phyloP scores from a whole-genome alignment of 176 grass and related monocot species.

The Areca catechu region DNA sequence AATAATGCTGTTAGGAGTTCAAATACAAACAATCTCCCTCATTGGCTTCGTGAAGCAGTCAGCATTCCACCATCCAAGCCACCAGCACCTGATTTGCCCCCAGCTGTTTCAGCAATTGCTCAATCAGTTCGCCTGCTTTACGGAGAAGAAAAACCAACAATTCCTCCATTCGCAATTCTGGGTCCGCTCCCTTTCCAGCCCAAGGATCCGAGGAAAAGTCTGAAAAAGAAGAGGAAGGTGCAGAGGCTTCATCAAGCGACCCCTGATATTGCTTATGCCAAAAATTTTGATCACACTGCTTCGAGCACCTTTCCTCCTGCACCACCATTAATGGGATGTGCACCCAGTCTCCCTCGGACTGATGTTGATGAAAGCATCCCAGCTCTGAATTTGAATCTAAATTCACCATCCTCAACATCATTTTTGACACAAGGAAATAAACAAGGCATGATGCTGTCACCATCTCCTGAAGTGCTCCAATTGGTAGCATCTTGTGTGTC shows the following conservation, averaged over 20 bases:
- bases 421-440: constrained; percentile 16
- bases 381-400: constrained; percentile 38
- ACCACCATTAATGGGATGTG: constrained; percentile 17
- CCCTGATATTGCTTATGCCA: constrained; percentile 15
- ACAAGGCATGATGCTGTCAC: not conserved
- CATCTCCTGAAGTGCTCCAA: constrained; percentile 28
- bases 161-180: constrained; percentile 73
- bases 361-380: constrained; percentile 10
- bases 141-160: constrained; percentile 56
- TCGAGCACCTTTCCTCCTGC: constrained; percentile 9
- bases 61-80: constrained; percentile 39
- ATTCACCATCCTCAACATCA: constrained; percentile 36
- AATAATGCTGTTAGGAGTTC: constrained; percentile 35
- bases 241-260: constrained; percentile 25
- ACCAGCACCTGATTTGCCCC: constrained; percentile 44
- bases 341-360: not conserved
- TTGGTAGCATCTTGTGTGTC: constrained; percentile 12
- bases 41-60: constrained; percentile 97
- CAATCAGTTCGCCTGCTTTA: constrained; percentile 69
- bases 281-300: constrained; percentile 13
- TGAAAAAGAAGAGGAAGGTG: constrained; percentile 52
- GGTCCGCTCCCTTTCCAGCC: constrained; percentile 45
- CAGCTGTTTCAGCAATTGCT: constrained; percentile 65
- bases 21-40: constrained; percentile 77
- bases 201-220: constrained; percentile 62